Base-by-base conservation (phyloP, 2,329 filamentous ascomycete genomes). In the Raffaelea deltoideospora region DNA sequence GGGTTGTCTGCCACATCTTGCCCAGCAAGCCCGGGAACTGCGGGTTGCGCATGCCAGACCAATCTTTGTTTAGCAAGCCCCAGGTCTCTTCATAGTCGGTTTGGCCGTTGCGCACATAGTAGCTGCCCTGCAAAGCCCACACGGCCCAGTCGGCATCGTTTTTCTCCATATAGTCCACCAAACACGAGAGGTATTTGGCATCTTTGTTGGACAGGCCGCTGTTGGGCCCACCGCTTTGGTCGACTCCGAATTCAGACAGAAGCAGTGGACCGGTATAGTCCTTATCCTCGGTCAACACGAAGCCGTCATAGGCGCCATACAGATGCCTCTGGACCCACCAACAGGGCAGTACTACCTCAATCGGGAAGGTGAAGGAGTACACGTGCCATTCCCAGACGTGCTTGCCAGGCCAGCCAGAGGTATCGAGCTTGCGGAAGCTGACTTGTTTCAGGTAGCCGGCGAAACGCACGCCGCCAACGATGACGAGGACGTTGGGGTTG, bases 141-240 rank as follows among this genome's bases (percentile, higher is more conserved):
- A 72, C 55, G 1, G 64, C 63, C 70, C 71, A 76, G 41, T 75
- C 72, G 24, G 64, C 64, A 45, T 75, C 67, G 49, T 74, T 75
- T 30, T 53, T 49, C 34, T 61, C 53, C 56, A 75, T 61, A 39
- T 72, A 71, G 10, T 57, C 59, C 5, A 61, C 54, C 26, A 76
- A 47, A 44, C 71, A 76, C 10, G 54, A 53, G 32, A 72, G 57
- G 47, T 73, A 75, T 1, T 47, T 49, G 36, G 56, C 47, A 32
- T 69, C 66, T 31, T 58, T 56, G 24, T 61, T 54, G 29, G 48
- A 55, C 14, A 68, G 47, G 1, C 64, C 65, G 37, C 54, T 44
- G 5, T 50, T 44, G 3, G 27, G 11, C 4, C 63, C 63, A 14
- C 61, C 62, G 17, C 50, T 50, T 54, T 63, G 62, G 39, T 60